phyloP scores from a whole-genome alignment of 2,329 filamentous ascomycete genomes.

The Fusarium metavorans region DNA sequence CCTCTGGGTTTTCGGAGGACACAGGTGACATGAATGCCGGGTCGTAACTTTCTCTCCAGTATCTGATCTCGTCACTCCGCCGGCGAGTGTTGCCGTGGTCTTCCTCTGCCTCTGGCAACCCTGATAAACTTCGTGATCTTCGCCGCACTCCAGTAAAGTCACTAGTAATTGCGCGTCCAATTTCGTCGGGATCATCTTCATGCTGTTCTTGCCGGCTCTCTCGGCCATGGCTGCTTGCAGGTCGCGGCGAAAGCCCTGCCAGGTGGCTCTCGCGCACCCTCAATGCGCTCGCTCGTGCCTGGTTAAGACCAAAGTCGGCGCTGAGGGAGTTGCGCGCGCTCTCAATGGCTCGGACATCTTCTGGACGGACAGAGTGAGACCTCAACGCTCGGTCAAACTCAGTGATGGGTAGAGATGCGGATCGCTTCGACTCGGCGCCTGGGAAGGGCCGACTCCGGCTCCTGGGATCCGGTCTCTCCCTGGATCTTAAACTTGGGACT shows the following conservation, averaged over 20 bases:
- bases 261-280: slow-evolving; percentile 55
- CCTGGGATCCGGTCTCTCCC: slow-evolving; percentile 44
- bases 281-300: slow-evolving; percentile 47
- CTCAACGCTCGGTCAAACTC: slow-evolving; percentile 71
- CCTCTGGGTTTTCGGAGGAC: slow-evolving; percentile 59
- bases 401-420: slow-evolving; percentile 69
- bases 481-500: slow-evolving; percentile 27
- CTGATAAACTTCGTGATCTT: slow-evolving; percentile 70
- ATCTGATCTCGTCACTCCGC: slow-evolving; percentile 73
- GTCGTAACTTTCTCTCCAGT: slow-evolving; percentile 72
- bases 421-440: slow-evolving; percentile 62
- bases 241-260: slow-evolving; percentile 69
- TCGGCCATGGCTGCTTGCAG: slow-evolving; percentile 69
- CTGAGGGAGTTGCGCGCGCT: slow-evolving; percentile 66
- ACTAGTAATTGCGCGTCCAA: slow-evolving; percentile 72
- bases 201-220: slow-evolving; percentile 54
- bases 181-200: slow-evolving; percentile 63
- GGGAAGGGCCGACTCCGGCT: slow-evolving; percentile 55
- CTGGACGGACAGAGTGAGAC: slow-evolving; percentile 70
- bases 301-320: slow-evolving; percentile 55
- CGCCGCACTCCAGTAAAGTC: slow-evolving; percentile 63
- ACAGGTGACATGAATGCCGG: slow-evolving; percentile 63
- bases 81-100: slow-evolving; percentile 56
- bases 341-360: slow-evolving; percentile 65
- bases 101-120: slow-evolving; percentile 58